Evolutionary conservation across 495 filamentous ascomycete genomes (phyloP).

Genomic region (Cercophora newfieldiana): DNA sequence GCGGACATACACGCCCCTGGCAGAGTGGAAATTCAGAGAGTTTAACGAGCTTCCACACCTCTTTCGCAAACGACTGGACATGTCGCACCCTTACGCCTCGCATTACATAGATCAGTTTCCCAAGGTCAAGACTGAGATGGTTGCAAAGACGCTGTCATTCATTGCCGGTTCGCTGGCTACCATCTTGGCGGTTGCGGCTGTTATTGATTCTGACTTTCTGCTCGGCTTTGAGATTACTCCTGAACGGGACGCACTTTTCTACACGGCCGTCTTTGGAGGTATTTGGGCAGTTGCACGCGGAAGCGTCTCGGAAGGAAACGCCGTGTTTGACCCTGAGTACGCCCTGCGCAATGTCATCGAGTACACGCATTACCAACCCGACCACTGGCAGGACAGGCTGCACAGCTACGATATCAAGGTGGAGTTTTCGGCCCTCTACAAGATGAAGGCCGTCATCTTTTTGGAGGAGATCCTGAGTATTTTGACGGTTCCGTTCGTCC

Average conservation of each 20-base stretch:
- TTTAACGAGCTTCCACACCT: slow-evolving; percentile 96
- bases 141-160: slow-evolving; percentile 81
- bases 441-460: slow-evolving; percentile 87
- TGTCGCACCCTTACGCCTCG: slow-evolving; percentile 91
- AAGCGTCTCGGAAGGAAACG: slow-evolving; percentile 78
- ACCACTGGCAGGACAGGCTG: slow-evolving; percentile 81
- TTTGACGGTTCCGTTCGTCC: slow-evolving; percentile 84
- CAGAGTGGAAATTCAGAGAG: slow-evolving; percentile 97
- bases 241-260: slow-evolving; percentile 82
- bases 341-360: slow-evolving; percentile 84
- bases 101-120: slow-evolving; percentile 95
- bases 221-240: slow-evolving; percentile 86
- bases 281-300: slow-evolving; percentile 80
- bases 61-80: slow-evolving; percentile 83
- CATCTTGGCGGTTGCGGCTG: slow-evolving; percentile 74
- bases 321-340: slow-evolving; percentile 89
- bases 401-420: slow-evolving; percentile 81
- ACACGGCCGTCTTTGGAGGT: slow-evolving; percentile 66
- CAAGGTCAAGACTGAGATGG: slow-evolving; percentile 85
- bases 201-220: slow-evolving; percentile 88
- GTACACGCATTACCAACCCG: slow-evolving; percentile 86
- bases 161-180: slow-evolving; percentile 81
- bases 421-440: slow-evolving; percentile 86
- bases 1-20: slow-evolving; percentile 86
- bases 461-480: slow-evolving; percentile 89